Percentiles rank a stretch among this genome's conserved stretches.
Evolutionary conservation across 2,329 filamentous ascomycete genomes (phyloP).

Genomic region (Colletotrichum lindemuthianum): DNA sequence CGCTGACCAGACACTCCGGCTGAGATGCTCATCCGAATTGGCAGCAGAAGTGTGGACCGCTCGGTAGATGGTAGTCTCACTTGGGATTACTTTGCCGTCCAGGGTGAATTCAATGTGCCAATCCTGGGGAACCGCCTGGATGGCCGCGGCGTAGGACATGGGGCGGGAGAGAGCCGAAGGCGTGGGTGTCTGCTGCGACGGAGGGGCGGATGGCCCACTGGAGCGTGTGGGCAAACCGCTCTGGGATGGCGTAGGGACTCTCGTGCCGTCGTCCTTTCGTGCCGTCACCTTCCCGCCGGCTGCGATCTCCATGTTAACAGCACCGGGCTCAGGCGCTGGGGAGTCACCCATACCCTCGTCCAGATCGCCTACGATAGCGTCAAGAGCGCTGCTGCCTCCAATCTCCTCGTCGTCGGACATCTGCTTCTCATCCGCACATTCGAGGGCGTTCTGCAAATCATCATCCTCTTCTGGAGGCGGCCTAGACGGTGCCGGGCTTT

Average conservation of each 20-base stretch:
- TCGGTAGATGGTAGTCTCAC: slow-evolving; percentile 95
- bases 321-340: slow-evolving; percentile 79
- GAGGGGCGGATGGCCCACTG: slow-evolving; percentile 51
- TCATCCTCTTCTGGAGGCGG: slow-evolving; percentile 69
- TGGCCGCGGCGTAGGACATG: slow-evolving; percentile 85
- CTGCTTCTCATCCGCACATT: slow-evolving; percentile 93
- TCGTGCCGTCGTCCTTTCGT: slow-evolving; percentile 89
- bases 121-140: slow-evolving; percentile 84
- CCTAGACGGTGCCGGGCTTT: slow-evolving; percentile 60
- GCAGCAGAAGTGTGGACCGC: slow-evolving; percentile 78
- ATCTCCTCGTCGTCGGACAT: slow-evolving; percentile 77
- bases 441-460: slow-evolving; percentile 75
- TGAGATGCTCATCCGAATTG: slow-evolving; percentile 69
- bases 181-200: slow-evolving; percentile 56
- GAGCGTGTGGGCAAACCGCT: slow-evolving; percentile 52
- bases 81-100: slow-evolving; percentile 82
- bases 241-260: slow-evolving; percentile 84
- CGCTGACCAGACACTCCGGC: slow-evolving; percentile 87
- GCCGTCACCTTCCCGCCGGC: slow-evolving; percentile 89
- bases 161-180: slow-evolving; percentile 68
- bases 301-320: slow-evolving; percentile 91
- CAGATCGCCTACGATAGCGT: slow-evolving; percentile 89
- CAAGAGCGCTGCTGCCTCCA: slow-evolving; percentile 74
- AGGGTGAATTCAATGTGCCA: slow-evolving; percentile 98
- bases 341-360: slow-evolving; percentile 85